A percentile compares a stretch with the other conserved stretches of the same genome.
These are phyloP conservation scores for Euphorbia schlechtendalii DNA, from an alignment of 441 rosid species.

Conservation along the genomic window DNA sequence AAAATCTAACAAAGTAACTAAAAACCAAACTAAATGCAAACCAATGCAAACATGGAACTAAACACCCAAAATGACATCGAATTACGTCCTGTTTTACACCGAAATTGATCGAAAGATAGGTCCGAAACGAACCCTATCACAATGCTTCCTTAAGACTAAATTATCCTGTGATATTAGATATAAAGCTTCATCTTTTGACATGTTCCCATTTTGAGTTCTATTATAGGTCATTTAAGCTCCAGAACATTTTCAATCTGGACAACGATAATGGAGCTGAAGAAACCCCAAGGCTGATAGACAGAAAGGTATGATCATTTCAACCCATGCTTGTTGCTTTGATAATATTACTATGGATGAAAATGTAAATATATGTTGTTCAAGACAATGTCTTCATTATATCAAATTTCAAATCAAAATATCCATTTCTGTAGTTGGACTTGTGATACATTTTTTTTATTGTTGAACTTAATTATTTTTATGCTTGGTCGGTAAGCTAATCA, in stretches of 20 bases:
- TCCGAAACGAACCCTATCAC: too few species aligned
- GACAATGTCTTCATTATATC: slow-evolving; percentile 88
- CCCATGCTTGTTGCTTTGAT: slow-evolving; percentile 3
- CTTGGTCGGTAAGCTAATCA: slow-evolving; percentile 17
- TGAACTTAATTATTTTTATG: slow-evolving; percentile 8
- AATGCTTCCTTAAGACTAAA: not conserved
- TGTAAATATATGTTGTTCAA: slow-evolving; percentile 30
- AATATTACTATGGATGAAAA: not conserved
- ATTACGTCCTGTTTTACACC: too few species aligned
- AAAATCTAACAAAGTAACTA: too few species aligned
- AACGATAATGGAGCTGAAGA: slow-evolving; percentile 76
- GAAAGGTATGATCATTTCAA: slow-evolving; percentile 47
- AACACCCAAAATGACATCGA: too few species aligned
- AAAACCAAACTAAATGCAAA: too few species aligned
- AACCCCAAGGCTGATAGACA: slow-evolving; percentile 75
- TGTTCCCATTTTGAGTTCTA: slow-evolving; percentile 9
- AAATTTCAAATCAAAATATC: slow-evolving; percentile 87
- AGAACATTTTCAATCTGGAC: slow-evolving; percentile 68
- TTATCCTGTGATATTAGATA: too few species aligned
- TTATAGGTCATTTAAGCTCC: slow-evolving; percentile 71
- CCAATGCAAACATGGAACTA: too few species aligned
- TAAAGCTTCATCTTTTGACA: slow-evolving; percentile 19
- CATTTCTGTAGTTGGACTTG: slow-evolving; percentile 78
- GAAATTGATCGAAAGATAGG: too few species aligned
- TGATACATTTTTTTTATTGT: slow-evolving; percentile 34